Conservation (phyloP, 108 stramenopile species). For the Schizochytrium sp. region DNA sequence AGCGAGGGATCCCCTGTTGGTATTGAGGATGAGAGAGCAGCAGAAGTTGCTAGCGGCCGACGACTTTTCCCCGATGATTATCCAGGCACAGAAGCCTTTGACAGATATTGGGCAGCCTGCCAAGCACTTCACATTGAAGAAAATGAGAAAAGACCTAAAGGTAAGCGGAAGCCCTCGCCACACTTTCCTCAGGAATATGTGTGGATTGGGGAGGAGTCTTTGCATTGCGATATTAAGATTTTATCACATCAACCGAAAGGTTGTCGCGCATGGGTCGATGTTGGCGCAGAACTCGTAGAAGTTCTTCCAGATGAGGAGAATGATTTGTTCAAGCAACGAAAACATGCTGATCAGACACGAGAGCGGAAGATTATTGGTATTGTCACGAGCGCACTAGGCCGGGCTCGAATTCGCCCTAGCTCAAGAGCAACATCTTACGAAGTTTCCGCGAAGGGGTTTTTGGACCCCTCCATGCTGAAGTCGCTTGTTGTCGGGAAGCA, state of each 20-base stretch:
- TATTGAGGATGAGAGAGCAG: background rate
- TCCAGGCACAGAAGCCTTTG: conserved; percentile 1
- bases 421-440: background rate
- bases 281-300: background rate
- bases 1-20: background rate
- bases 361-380: background rate
- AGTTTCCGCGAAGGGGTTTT: background rate
- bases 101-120: background rate
- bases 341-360: background rate
- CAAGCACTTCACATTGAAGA: background rate
- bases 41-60: background rate
- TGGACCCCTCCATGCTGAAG: background rate
- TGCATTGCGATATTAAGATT: background rate
- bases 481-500: background rate
- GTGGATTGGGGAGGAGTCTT: background rate
- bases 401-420: background rate
- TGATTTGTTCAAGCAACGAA: background rate
- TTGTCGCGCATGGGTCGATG: background rate
- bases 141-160: background rate
- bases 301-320: background rate
- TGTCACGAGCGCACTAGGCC: conserved; percentile 38
- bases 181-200: background rate
- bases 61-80: conserved; percentile 23
- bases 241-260: background rate
- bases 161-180: conserved; percentile 8